Percentiles rank a stretch among this genome's conserved stretches.
phyloP scores from a whole-genome alignment of 768 basidiomycete genomes.

The Rhizopogon salebrosus region DNA sequence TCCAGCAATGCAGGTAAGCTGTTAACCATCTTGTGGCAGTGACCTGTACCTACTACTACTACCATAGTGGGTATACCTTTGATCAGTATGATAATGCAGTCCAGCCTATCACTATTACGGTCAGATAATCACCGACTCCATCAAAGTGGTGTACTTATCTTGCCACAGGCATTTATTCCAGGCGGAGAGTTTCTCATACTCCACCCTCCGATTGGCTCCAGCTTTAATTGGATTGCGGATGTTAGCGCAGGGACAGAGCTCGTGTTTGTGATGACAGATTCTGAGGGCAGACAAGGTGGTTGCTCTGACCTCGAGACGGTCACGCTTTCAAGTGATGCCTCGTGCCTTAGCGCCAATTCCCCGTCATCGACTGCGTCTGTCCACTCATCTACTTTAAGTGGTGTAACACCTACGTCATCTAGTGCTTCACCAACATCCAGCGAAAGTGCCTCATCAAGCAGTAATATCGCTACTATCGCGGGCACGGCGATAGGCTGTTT shows the following conservation, averaged over 20 bases:
- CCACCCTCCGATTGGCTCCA: conserved; percentile 27
- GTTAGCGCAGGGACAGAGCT: conserved; percentile 54
- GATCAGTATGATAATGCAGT: conserved; percentile 38
- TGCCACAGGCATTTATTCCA: conserved; percentile 54
- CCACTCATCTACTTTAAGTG: conserved; percentile 17
- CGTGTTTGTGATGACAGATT: conserved; percentile 52
- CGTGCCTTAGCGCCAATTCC: conserved; percentile 49
- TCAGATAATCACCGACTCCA: conserved; percentile 19
- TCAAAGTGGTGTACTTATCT: neutral
- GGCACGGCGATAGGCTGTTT: conserved; percentile 46
- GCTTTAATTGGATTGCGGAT: conserved; percentile 52
- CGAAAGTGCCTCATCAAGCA: conserved; percentile 18
- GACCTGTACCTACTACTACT: conserved; percentile 8
- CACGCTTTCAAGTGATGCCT: conserved; percentile 37
- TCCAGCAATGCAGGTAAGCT: conserved; percentile 58
- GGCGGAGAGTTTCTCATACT: conserved; percentile 49
- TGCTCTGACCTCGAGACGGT: conserved; percentile 50
- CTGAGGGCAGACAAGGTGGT: conserved; percentile 49
- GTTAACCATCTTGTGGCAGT: neutral
- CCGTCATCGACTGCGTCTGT: conserved; percentile 45
- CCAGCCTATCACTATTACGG: conserved; percentile 52
- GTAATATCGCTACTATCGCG: conserved; percentile 43
- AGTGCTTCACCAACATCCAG: conserved; percentile 16
- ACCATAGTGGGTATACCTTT: conserved; percentile 41
- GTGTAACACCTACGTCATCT: conserved; percentile 9